Conservation (phyloP, 345 rosid species). For the Populus nigra region DNA sequence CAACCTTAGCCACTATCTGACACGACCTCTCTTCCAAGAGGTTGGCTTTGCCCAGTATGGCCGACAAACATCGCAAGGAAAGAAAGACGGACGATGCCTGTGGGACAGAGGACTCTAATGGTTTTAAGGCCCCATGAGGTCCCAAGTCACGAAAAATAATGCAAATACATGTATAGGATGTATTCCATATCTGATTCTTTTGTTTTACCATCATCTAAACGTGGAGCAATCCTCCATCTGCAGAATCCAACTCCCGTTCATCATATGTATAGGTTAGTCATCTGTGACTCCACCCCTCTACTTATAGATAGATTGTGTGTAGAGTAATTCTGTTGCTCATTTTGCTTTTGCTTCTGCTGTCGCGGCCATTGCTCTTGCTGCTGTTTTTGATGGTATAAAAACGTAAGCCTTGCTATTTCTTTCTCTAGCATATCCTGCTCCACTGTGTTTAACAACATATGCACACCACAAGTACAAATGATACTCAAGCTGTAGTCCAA, state of each 20-base stretch:
- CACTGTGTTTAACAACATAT: background rate
- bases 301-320: background rate
- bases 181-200: background rate
- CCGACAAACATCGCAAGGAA: background rate
- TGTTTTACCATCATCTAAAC: background rate
- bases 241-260: background rate
- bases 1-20: background rate
- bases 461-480: background rate
- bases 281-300: background rate
- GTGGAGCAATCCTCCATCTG: background rate
- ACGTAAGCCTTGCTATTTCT: background rate
- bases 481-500: background rate
- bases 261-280: background rate
- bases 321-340: background rate
- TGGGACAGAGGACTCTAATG: background rate
- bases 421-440: constrained; percentile 9
- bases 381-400: background rate
- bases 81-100: background rate
- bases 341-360: background rate
- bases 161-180: background rate
- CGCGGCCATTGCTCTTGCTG: background rate
- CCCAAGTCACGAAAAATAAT: background rate
- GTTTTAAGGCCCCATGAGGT: background rate
- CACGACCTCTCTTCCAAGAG: background rate
- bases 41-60: background rate